A percentile compares a stretch with the other conserved stretches of the same genome.
Conservation (phyloP, 2,329 filamentous ascomycete species). For the Macrophomina tecta region DNA sequence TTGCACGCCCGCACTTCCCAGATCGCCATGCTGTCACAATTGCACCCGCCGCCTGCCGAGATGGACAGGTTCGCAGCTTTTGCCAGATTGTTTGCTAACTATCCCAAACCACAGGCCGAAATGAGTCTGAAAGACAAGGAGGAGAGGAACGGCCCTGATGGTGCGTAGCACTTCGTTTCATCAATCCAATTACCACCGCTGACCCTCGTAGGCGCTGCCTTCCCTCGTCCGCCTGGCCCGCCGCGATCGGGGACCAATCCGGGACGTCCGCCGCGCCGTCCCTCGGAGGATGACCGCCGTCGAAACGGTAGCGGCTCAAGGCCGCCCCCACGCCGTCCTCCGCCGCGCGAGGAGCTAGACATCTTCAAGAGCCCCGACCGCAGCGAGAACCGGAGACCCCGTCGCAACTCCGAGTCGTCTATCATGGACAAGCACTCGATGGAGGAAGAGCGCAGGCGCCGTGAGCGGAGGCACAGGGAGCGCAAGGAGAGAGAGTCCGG, state of each 20-base stretch:
- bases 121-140: slow-evolving; percentile 72
- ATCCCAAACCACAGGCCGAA: slow-evolving; percentile 62
- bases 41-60: slow-evolving; percentile 19
- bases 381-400: slow-evolving; percentile 58
- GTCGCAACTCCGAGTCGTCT: slow-evolving; percentile 82
- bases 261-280: slow-evolving; percentile 40
- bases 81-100: slow-evolving; percentile 50
- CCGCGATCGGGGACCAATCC: slow-evolving; percentile 56
- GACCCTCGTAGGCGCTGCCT: slow-evolving; percentile 34
- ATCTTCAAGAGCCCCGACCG: slow-evolving; percentile 45
- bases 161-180: background rate
- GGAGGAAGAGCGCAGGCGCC: slow-evolving; percentile 63
- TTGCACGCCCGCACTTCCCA: background rate
- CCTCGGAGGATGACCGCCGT: slow-evolving; percentile 38
- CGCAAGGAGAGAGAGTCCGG: slow-evolving; percentile 62
- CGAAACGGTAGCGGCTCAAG: slow-evolving; percentile 15
- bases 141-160: slow-evolving; percentile 40
- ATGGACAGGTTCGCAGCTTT: slow-evolving; percentile 51
- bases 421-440: slow-evolving; percentile 67
- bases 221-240: slow-evolving; percentile 43
- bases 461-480: slow-evolving; percentile 48
- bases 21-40: slow-evolving; percentile 11
- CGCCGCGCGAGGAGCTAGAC: slow-evolving; percentile 41
- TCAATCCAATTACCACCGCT: background rate
- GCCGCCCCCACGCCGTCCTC: slow-evolving; percentile 30